Percentiles rank a stretch among this genome's conserved stretches.
These are phyloP conservation scores for Cucumis hystrix DNA, from an alignment of 306 rosid genomes.

Conservation along the genomic window DNA sequence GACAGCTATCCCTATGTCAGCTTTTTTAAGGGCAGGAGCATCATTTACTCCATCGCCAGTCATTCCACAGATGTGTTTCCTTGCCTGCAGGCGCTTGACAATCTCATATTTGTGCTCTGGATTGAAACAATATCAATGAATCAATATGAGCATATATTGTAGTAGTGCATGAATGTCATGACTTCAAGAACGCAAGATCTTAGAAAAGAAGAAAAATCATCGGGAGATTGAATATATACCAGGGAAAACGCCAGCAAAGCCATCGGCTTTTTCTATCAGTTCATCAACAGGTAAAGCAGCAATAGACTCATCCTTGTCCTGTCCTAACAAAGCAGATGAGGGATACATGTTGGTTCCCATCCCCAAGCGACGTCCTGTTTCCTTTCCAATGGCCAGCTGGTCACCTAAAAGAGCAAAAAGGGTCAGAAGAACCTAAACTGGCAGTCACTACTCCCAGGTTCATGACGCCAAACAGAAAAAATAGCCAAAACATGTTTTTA, in stretches of 20 bases:
- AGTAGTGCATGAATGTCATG: background rate
- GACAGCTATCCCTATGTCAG: constrained; percentile 98
- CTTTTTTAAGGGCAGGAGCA: constrained; percentile 98
- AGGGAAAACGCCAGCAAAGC: constrained; percentile 96
- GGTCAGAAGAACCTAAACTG: background rate
- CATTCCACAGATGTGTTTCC: constrained; percentile 98
- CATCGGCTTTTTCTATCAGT: constrained; percentile 91
- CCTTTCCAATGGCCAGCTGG: constrained; percentile 96
- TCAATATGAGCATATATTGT: background rate
- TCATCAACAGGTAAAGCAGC: constrained; percentile 84
- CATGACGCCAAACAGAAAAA: background rate
- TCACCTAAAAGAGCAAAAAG: constrained; percentile 48
- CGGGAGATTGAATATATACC: constrained; percentile 34
- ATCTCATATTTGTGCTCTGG: constrained; percentile 97
- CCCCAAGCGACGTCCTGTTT: constrained; percentile 97
- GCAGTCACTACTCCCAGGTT: background rate
- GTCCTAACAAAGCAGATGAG: constrained; percentile 92
- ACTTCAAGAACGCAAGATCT: background rate
- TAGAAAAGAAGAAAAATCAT: background rate
- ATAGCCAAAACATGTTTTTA: background rate
- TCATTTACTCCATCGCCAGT: constrained; percentile 98
- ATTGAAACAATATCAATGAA: constrained; percentile 13
- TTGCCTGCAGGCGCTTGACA: constrained; percentile 96
- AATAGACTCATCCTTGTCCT: constrained; percentile 84
- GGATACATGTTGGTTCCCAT: constrained; percentile 99